Evolutionary conservation across 2,329 filamentous ascomycete species (phyloP).

Genomic region (Aspergillus unguis): DNA sequence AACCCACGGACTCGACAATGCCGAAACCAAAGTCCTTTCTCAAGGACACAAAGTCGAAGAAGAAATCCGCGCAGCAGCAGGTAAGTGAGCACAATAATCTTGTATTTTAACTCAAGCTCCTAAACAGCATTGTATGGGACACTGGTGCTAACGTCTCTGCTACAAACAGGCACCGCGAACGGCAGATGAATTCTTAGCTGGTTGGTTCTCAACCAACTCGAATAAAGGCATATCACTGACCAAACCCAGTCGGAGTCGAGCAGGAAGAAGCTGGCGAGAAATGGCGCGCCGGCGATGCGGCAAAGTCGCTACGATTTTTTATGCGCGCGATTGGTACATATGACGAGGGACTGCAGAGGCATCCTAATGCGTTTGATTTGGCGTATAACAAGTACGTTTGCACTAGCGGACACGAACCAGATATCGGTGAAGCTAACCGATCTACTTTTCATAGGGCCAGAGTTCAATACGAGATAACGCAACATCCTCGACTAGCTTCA

Average conservation of each 20-base stretch:
- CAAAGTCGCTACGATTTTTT: conserved; percentile 58
- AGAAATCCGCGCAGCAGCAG: conserved; percentile 41
- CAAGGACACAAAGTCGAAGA: conserved; percentile 41
- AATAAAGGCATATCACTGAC: background rate
- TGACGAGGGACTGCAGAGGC: conserved; percentile 59
- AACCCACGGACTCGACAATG: conserved; percentile 24
- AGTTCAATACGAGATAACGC: conserved; percentile 66
- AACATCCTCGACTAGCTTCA: conserved; percentile 60
- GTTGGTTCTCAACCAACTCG: conserved; percentile 31
- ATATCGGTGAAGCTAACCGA: background rate
- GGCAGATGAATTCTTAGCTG: conserved; percentile 65
- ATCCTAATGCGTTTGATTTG: conserved; percentile 64
- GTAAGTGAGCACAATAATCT: conserved; percentile 21
- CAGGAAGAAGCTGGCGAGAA: conserved; percentile 71
- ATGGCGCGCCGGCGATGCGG: conserved; percentile 68
- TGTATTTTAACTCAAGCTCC: background rate
- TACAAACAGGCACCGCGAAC: conserved; percentile 52
- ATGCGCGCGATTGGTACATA: conserved; percentile 65
- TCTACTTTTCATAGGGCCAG: conserved; percentile 52
- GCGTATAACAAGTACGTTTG: conserved; percentile 68
- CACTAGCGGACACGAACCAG: background rate
- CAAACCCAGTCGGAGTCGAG: conserved; percentile 57
- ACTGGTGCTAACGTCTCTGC: background rate
- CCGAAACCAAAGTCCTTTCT: conserved; percentile 40
- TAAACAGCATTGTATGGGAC: background rate